Evolutionary conservation across 208 protist species (phyloP), one percentile per base, ranked within the genome.

Genomic region (Leishmania aethiopica): DNA sequence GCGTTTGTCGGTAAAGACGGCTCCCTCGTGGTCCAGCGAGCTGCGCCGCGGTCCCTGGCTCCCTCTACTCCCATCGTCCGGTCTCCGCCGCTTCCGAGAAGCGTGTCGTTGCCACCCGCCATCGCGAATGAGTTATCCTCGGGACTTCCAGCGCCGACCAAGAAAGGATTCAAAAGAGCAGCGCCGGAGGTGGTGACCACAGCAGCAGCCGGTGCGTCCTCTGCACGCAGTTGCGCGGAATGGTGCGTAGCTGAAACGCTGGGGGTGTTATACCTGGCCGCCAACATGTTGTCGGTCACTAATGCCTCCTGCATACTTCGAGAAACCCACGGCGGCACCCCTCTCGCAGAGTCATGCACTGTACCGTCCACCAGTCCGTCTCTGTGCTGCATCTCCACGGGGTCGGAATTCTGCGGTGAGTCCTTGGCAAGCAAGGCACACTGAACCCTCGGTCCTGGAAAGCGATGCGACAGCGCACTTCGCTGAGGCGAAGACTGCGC

Each of bases 101-200:
- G 40, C 4, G 57, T 51, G 22, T 45, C 32, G 17, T 59, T 49
- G 28, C 25, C 37, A 13, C 57, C 32, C 40, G 13, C 60, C 3
- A 35, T 70, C 37, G 55, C 70, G 32, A 82, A 75, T 49, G 62
- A 49, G 77, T 81, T 53, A 11, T 47, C 75, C 25, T 2, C 37
- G n/a, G 17, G 17, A 10, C 55, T 35, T 22, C 40, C 51, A 17
- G 51, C 70, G 40, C 71, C 70, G 1, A 62, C 81, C 35, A 77
- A 62, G 73, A 62, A 62, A 42, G 51, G n/a, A 78, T 78, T 78
- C 22, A 11, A 3, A 49, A 47, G 35, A 64, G 57, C 19, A 37
- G 57, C 25, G 75, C 40, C 22, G 57, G 32, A 40, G 15, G 4
- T 11, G 32, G 25, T 32, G 32, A 17, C 8, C 37, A 45, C 19